Percentiles rank a stretch among this genome's conserved stretches.
Conservation (phyloP, 345 rosid species). For the Rhodomyrtus tomentosa region DNA sequence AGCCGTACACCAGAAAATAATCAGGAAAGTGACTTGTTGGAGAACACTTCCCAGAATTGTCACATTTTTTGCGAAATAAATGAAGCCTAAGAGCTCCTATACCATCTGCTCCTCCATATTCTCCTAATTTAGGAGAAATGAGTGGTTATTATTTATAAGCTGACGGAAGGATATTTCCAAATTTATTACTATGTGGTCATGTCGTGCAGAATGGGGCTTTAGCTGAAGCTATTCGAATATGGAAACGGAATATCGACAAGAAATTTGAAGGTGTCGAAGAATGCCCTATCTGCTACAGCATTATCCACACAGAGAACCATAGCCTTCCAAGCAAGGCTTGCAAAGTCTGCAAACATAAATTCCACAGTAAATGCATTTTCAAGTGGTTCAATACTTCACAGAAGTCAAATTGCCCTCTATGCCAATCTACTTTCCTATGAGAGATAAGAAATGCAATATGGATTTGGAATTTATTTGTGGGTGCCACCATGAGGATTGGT, state of each 20-base stretch:
- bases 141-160: not conserved
- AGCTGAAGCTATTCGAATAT: slow-evolving; percentile 82
- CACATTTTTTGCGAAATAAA: no score
- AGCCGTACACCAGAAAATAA: no score
- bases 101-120: not conserved
- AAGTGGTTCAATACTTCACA: slow-evolving; percentile 94
- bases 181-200: not conserved
- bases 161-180: not conserved
- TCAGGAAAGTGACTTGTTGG: no score
- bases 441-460: not conserved
- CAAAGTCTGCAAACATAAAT: slow-evolving; percentile 92
- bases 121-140: not conserved
- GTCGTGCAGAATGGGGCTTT: slow-evolving; percentile 83
- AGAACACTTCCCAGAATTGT: no score
- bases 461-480: not conserved
- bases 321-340: slow-evolving; percentile 93
- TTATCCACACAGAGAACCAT: slow-evolving; percentile 80
- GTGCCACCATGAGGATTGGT: not conserved
- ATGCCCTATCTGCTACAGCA: slow-evolving; percentile 98
- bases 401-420: slow-evolving; percentile 84
- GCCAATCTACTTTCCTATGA: slow-evolving; percentile 86
- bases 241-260: slow-evolving; percentile 93
- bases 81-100: not conserved
- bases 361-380: slow-evolving; percentile 81
- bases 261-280: slow-evolving; percentile 97